These are phyloP conservation scores for Syncephalastrum sp. DNA, from an alignment of 371 early-diverging fungal genomes.

Conservation along the genomic window DNA sequence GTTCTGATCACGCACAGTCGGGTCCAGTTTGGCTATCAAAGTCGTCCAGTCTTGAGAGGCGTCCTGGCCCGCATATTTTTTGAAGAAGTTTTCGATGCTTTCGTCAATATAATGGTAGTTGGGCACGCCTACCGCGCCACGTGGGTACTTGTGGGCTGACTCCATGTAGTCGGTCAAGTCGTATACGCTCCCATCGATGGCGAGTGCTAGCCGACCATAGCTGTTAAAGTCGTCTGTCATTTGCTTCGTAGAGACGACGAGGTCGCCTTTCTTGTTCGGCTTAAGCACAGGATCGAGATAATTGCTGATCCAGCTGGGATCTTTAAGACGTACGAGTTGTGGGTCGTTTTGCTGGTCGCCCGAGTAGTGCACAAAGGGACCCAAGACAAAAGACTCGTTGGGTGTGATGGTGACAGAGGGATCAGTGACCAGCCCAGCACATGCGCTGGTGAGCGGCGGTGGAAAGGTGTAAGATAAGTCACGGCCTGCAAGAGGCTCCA, in stretches of 20 bases:
- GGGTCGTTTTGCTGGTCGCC: slow-evolving; percentile 24
- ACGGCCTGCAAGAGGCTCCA: slow-evolving; percentile 55
- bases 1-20: slow-evolving; percentile 25
- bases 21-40: slow-evolving; percentile 42
- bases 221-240: slow-evolving; percentile 22
- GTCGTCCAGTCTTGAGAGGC: slow-evolving; percentile 45
- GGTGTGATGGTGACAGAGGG: slow-evolving; percentile 32
- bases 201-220: slow-evolving; percentile 45
- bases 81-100: slow-evolving; percentile 36
- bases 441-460: slow-evolving; percentile 51
- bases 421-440: slow-evolving; percentile 49
- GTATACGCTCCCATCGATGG: slow-evolving; percentile 59
- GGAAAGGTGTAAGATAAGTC: slow-evolving; percentile 63
- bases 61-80: slow-evolving; percentile 39
- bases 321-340: slow-evolving; percentile 25
- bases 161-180: slow-evolving; percentile 56
- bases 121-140: slow-evolving; percentile 18
- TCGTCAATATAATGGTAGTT: slow-evolving; percentile 39
- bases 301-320: slow-evolving; percentile 37
- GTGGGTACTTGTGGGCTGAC: slow-evolving; percentile 34
- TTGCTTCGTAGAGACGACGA: slow-evolving; percentile 24
- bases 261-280: slow-evolving; percentile 22
- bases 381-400: slow-evolving; percentile 40
- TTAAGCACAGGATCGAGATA: slow-evolving; percentile 36
- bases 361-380: slow-evolving; percentile 30